Evolutionary conservation across 352 stramenopile genomes (phyloP).

Genomic region (Pythium utonaiense): DNA sequence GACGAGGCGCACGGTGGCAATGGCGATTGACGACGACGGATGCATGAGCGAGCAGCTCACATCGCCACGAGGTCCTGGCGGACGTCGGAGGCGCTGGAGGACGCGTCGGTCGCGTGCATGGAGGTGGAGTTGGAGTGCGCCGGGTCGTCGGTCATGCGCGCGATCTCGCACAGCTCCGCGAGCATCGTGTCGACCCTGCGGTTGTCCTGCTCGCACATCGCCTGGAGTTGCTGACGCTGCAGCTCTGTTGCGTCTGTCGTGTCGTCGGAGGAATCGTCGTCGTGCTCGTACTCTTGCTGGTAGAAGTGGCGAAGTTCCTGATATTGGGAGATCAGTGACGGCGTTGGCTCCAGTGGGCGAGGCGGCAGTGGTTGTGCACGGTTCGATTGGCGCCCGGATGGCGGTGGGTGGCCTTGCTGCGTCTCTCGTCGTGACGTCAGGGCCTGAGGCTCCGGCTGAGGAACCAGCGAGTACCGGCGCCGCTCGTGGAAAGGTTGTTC

Average conservation of each 20-base stretch:
- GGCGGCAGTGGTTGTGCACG: slow-evolving; percentile 7
- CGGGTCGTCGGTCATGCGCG: slow-evolving; percentile 20
- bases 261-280: background rate
- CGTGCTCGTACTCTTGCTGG: slow-evolving; percentile 1
- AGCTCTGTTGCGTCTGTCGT: slow-evolving; percentile 2
- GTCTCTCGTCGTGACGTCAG: slow-evolving; percentile 13
- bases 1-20: slow-evolving; percentile 5
- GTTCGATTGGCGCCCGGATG: background rate
- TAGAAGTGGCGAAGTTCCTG: slow-evolving; percentile 7
- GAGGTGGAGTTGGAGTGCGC: slow-evolving; percentile 10
- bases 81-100: background rate
- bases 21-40: background rate
- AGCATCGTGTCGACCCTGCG: slow-evolving; percentile 18
- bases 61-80: background rate
- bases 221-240: slow-evolving; percentile 3
- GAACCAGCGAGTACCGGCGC: slow-evolving; percentile 9
- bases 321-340: slow-evolving; percentile 5
- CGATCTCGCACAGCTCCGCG: slow-evolving; percentile 25
- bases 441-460: slow-evolving; percentile 13
- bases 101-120: slow-evolving; percentile 7
- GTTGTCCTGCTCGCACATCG: slow-evolving; percentile 2
- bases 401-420: background rate
- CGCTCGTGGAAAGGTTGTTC: slow-evolving; percentile 12
- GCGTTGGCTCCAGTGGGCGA: slow-evolving; percentile 1
- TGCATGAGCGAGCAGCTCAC: background rate